Evolutionary conservation across 1,284 basidiomycete species (phyloP).

Genomic region (Phlebopus sp.): DNA sequence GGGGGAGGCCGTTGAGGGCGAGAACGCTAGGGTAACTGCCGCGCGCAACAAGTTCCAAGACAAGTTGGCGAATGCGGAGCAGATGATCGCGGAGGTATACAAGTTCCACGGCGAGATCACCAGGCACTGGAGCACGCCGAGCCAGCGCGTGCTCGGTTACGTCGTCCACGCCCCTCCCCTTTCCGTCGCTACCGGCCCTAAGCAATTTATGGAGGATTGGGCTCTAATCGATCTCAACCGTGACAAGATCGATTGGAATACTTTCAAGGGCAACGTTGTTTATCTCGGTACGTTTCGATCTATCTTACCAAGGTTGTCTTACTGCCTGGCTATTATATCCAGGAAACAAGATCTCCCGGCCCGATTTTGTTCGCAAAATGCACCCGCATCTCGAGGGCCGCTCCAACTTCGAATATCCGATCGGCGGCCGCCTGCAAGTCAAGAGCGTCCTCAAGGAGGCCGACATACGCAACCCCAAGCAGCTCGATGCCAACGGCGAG

Average conservation of each 20-base stretch:
- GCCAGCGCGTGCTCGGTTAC: slow-evolving; percentile 24
- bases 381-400: slow-evolving; percentile 14
- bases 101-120: slow-evolving; percentile 11
- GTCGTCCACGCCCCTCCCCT: slow-evolving; percentile 25
- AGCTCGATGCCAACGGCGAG: slow-evolving; percentile 24
- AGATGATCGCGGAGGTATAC: not conserved
- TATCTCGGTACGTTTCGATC: slow-evolving; percentile 26
- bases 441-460: slow-evolving; percentile 22
- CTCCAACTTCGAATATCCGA: slow-evolving; percentile 27
- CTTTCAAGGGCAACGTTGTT: slow-evolving; percentile 27
- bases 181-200: slow-evolving; percentile 7
- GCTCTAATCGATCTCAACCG: slow-evolving; percentile 29
- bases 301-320: slow-evolving; percentile 21
- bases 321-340: slow-evolving; percentile 15
- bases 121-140: slow-evolving; percentile 8
- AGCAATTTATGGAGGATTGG: slow-evolving; percentile 27
- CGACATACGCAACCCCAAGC: slow-evolving; percentile 23
- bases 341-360: too few species aligned
- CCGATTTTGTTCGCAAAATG: too few species aligned
- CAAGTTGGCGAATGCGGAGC: too few species aligned
- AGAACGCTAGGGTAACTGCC: slow-evolving; percentile 18
- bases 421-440: slow-evolving; percentile 30
- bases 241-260: slow-evolving; percentile 22
- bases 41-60: too few species aligned
- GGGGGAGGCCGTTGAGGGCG: slow-evolving; percentile 10